Evolutionary conservation across 495 filamentous ascomycete genomes (phyloP), one percentile per base, ranked within the genome.

Genomic region (Neurospora intermedia): DNA sequence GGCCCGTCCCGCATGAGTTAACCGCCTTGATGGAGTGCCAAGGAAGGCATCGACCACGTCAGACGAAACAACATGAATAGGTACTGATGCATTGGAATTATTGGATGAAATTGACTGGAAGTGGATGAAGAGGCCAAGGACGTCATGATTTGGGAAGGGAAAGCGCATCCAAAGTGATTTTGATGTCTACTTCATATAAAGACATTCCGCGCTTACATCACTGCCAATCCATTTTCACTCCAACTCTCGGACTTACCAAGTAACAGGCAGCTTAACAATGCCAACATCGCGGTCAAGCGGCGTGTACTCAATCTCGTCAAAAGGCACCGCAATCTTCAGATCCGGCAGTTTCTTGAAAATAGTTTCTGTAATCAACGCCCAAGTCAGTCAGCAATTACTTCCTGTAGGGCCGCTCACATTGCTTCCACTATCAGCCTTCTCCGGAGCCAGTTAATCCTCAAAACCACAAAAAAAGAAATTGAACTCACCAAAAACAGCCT

Each of bases 241-340:
- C 43, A 38, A 13, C 42, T 40, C 39, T 43, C 48, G 10, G 38
- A 23, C 35, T 74, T 74, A 78, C 72, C 73, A 79, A 0, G 73
- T 78, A 39, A 82, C 79, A 1, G 79, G 82, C 10, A 86, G 71
- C 69, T 78, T 80, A 1, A 75, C 54, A 27, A 85, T 80, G 0
- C 84, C 84, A 0, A 85, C 82, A 74, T 85, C 82, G 69, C 79
- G 79, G 4, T 73, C 71, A 43, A 77, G 75, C 2, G 78, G 77
- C 18, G 82, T 77, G 70, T 79, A 84, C 59, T 84, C 77, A 38
- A 85, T 70, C 71, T 83, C 59, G 6, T 78, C 77, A 31, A 84
- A 75, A 0, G 80, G 75, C 8, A 76, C 74, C 9, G 82, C 81
- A n/a, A 86, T 69, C 74, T 78, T 81, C 69, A 85, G 73, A 15